Conservation (phyloP, 768 basidiomycete genomes). For the Mycena indigotica region DNA sequence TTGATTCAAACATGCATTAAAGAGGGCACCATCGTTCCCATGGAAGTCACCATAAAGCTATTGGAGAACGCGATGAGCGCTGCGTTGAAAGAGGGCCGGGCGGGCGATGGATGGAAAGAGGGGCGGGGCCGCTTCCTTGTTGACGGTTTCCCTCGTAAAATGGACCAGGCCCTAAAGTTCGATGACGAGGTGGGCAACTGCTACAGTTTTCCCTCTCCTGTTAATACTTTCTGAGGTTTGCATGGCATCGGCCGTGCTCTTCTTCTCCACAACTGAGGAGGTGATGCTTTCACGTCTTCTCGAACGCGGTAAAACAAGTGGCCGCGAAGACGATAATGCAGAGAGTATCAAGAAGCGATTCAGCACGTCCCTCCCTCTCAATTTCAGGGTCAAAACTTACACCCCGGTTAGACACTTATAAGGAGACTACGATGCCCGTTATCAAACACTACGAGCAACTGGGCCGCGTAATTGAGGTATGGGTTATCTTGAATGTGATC, state of each 20-base stretch:
- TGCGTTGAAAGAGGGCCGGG: conserved; percentile 47
- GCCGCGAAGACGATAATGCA: conserved; percentile 92
- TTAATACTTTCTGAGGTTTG: conserved; percentile 61
- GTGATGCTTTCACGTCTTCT: conserved; percentile 85
- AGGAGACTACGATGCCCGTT: conserved; percentile 89
- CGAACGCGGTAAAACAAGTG: conserved; percentile 90
- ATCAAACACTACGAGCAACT: conserved; percentile 74
- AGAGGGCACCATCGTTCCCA: conserved; percentile 93
- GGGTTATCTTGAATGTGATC: conserved; percentile 22
- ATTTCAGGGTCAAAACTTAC: too few relatives aligned
- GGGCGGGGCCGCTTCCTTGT: conserved; percentile 88
- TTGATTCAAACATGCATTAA: conserved; percentile 87
- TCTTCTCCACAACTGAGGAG: conserved; percentile 84
- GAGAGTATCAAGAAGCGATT: conserved; percentile 98
- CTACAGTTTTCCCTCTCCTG: neutral
- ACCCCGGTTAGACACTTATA: conserved; percentile 84
- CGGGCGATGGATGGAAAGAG: conserved; percentile 62
- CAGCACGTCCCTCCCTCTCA: conserved; percentile 45
- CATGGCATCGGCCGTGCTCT: conserved; percentile 75
- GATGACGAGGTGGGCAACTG: conserved; percentile 68
- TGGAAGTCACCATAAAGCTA: conserved; percentile 95
- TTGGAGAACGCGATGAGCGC: conserved; percentile 88
- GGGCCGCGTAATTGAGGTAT: conserved; percentile 79
- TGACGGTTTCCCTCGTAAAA: conserved; percentile 97
- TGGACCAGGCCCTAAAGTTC: conserved; percentile 95